phyloP scores from a whole-genome alignment of 371 early-diverging fungal genomes.

The Mucor velutinosus region DNA sequence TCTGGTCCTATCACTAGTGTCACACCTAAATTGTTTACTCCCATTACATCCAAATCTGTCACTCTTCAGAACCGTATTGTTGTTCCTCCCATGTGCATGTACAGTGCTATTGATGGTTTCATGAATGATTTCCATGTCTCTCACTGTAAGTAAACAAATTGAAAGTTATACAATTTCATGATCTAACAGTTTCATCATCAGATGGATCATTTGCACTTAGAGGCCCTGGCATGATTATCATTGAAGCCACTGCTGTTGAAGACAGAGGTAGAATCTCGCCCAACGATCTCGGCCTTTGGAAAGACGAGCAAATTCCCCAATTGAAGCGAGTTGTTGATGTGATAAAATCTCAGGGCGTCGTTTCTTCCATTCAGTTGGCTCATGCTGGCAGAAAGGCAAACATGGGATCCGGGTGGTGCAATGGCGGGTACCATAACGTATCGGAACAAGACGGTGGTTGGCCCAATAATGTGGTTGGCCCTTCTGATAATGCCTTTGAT shows the following conservation, averaged over 20 bases:
- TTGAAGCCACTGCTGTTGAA: slow-evolving; percentile 81
- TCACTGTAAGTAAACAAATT: slow-evolving; percentile 37
- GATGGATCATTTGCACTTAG: slow-evolving; percentile 68
- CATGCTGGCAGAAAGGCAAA: slow-evolving; percentile 88
- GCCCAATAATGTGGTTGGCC: slow-evolving; percentile 75
- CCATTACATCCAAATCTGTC: slow-evolving; percentile 60
- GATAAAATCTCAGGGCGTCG: slow-evolving; percentile 63
- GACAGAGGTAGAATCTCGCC: slow-evolving; percentile 81
- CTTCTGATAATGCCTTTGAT: slow-evolving; percentile 60
- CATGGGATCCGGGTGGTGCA: slow-evolving; percentile 70
- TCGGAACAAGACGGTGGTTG: slow-evolving; percentile 81
- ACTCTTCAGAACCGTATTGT: slow-evolving; percentile 74
- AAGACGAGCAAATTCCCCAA: slow-evolving; percentile 74
- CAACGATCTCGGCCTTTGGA: slow-evolving; percentile 76
- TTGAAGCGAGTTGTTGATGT: slow-evolving; percentile 65
- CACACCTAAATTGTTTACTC: slow-evolving; percentile 27
- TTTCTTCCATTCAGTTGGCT: slow-evolving; percentile 75
- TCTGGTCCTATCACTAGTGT: not conserved
- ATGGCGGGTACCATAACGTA: slow-evolving; percentile 51
- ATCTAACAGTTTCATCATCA: slow-evolving; percentile 27
- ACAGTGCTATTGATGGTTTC: slow-evolving; percentile 27
- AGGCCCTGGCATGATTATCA: slow-evolving; percentile 75
- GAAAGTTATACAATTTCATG: slow-evolving; percentile 47
- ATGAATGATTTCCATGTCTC: slow-evolving; percentile 64
- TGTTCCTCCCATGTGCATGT: slow-evolving; percentile 83